phyloP scores from a whole-genome alignment of 768 basidiomycete species.

The Amanita pallidorosea region DNA sequence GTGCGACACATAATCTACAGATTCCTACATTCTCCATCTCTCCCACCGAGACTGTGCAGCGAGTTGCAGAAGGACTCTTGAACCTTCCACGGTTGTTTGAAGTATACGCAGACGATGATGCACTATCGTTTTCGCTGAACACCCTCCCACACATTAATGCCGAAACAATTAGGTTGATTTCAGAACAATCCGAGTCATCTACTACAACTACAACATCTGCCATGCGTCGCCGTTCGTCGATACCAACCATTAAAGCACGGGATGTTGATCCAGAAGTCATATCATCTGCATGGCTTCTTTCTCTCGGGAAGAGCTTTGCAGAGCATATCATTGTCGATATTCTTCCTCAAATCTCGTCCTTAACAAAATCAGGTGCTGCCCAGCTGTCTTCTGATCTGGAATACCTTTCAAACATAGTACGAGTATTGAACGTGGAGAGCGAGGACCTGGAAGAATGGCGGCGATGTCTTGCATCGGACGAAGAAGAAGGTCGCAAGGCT shows the following conservation, averaged over 20 bases:
- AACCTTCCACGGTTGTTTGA: slow-evolving; percentile 92
- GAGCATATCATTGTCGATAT: slow-evolving; percentile 58
- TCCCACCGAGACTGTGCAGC: slow-evolving; percentile 80
- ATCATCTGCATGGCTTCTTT: slow-evolving; percentile 85
- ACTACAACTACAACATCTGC: slow-evolving; percentile 16
- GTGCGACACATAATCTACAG: slow-evolving; percentile 38
- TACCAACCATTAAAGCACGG: slow-evolving; percentile 22
- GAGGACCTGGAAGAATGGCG: slow-evolving; percentile 76
- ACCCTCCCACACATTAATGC: slow-evolving; percentile 65
- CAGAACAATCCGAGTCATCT: slow-evolving; percentile 27
- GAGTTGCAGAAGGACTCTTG: slow-evolving; percentile 86
- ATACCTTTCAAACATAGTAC: slow-evolving; percentile 84
- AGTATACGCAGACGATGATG: slow-evolving; percentile 88
- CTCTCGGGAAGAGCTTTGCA: slow-evolving; percentile 75
- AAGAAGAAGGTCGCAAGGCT: slow-evolving; percentile 31
- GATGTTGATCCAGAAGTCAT: slow-evolving; percentile 66
- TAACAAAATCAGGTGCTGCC: slow-evolving; percentile 60
- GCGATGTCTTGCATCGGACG: slow-evolving; percentile 52
- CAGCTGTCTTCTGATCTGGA: slow-evolving; percentile 84
- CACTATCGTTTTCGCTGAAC: slow-evolving; percentile 77
- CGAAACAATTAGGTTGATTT: slow-evolving; percentile 36
- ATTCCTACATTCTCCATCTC: slow-evolving; percentile 91
- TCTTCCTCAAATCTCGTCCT: slow-evolving; percentile 57
- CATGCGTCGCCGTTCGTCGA: slow-evolving; percentile 30
- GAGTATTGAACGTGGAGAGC: slow-evolving; percentile 83